Evolutionary conservation across 352 stramenopile genomes (phyloP), one percentile per base, ranked within the genome.

Genomic region (Elongisporangium anandrum): DNA sequence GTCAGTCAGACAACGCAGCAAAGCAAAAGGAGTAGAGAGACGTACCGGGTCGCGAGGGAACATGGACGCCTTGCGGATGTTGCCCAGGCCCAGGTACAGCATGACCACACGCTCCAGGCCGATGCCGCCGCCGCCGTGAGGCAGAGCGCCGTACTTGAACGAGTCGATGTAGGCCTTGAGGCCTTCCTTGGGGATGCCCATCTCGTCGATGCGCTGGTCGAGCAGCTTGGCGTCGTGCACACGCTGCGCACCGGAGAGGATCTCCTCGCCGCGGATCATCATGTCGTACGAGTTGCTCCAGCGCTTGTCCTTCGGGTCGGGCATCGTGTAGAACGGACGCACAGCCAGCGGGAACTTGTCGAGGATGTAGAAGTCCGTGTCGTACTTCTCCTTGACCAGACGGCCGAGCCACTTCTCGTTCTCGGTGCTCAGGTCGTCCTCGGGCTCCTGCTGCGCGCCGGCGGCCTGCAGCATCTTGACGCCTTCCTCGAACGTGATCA

Each of bases 311-410:
- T 92, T 90, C 52, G 97, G 95, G 80, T 98, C 92, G 12, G 97
- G 97, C 98, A 99, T 99, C 53, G 97, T 99, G 87, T 99, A 99
- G 79, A 99, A 99, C 58, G 98, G 97, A 74, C 98, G 90, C 64
- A 99, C 96, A 22, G 85, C 69, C n/a, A 99, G 71, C 29, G 98
- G 98, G 84, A 99, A 99, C 85, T 99, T 99, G 91, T 99, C 97
- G 75, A 99, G 92, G 59, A 99, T 99, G 86, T 98, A 99, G 72
- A 99, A 99, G 79, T 99, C 98, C 61, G 97, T 99, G 56, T 93
- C 90, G 72, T 99, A 99, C 85, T 99, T 99, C 56, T 97, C 92
- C 70, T 96, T 96, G 16, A 99, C 94, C 48, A 98, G 82, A 51
- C 84, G 75, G 56, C 97, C 96, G 45, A 99, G 92, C 66, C 90